These are phyloP conservation scores for Cucurbitaria berberidis DNA, from an alignment of 2,329 filamentous ascomycete species.

Conservation along the genomic window DNA sequence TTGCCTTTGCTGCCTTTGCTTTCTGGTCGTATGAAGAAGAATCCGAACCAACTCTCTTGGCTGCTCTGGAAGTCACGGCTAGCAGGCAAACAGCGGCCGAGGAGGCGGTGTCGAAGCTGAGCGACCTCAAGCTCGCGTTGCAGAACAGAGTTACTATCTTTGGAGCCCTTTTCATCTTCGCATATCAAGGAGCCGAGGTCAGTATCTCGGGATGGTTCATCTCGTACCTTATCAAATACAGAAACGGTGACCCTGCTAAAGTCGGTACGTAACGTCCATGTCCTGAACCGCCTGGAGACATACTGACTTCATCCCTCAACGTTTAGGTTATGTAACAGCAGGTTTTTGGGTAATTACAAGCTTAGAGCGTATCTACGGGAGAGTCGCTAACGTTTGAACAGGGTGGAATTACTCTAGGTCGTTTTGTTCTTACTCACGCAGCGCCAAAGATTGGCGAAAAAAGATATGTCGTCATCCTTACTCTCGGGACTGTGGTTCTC, in stretches of 20 bases:
- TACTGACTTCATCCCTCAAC: too few species aligned
- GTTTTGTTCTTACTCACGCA: constrained; percentile 72
- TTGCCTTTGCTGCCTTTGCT: constrained; percentile 67
- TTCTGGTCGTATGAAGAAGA: constrained; percentile 76
- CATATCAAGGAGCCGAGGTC: constrained; percentile 85
- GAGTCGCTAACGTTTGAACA: constrained; percentile 47
- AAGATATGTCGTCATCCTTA: constrained; percentile 68
- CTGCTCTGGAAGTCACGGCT: constrained; percentile 52
- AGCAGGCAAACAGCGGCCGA: constrained; percentile 47
- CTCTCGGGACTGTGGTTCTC: constrained; percentile 67
- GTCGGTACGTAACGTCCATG: too few species aligned
- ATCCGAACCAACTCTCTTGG: constrained; percentile 51
- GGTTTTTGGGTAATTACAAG: constrained; percentile 65
- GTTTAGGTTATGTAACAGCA: constrained; percentile 81
- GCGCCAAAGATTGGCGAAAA: constrained; percentile 74
- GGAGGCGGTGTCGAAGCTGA: constrained; percentile 54
- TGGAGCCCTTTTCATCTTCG: constrained; percentile 81
- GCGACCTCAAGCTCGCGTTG: constrained; percentile 58
- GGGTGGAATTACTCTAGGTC: constrained; percentile 76
- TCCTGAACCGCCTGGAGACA: too few species aligned
- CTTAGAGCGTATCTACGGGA: background rate
- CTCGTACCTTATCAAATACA: constrained; percentile 77
- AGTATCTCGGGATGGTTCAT: constrained; percentile 87
- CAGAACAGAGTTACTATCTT: constrained; percentile 68
- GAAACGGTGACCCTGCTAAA: constrained; percentile 69